Evolutionary conservation across 2,329 filamentous ascomycete genomes (phyloP).

Genomic region (Teratosphaeria gauchensis): DNA sequence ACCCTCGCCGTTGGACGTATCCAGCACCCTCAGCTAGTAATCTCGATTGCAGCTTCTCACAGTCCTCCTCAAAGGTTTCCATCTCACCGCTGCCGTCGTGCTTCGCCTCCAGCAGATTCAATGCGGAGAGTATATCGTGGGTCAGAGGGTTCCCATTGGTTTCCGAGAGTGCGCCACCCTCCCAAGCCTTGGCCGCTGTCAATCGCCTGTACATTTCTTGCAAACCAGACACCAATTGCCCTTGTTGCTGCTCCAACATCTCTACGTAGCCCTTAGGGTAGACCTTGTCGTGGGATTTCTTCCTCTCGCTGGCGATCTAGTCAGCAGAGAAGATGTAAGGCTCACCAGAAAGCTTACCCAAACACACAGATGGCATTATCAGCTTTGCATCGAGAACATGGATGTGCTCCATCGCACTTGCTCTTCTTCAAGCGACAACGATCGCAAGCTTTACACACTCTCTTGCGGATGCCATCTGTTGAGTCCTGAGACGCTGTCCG

Average conservation of each 20-base stretch:
- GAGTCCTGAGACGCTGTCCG: constrained; percentile 10
- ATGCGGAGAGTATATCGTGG: constrained; percentile 52
- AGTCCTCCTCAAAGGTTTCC: constrained; percentile 50
- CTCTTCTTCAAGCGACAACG: constrained; percentile 57
- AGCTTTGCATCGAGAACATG: constrained; percentile 52
- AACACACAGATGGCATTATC: constrained; percentile 58
- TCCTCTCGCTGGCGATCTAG: constrained; percentile 38
- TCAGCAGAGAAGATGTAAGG: neutral
- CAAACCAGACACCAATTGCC: constrained; percentile 50
- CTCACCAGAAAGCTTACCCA: constrained; percentile 27
- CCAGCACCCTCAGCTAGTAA: constrained; percentile 44
- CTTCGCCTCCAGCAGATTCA: constrained; percentile 47
- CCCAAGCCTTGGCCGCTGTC: constrained; percentile 46
- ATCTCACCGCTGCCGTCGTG: constrained; percentile 36
- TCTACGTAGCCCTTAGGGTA: constrained; percentile 61
- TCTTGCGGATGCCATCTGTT: constrained; percentile 37
- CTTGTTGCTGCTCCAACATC: constrained; percentile 58
- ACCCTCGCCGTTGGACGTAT: constrained; percentile 42
- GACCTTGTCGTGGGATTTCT: constrained; percentile 57
- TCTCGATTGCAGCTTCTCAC: constrained; percentile 44
- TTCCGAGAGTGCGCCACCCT: constrained; percentile 43
- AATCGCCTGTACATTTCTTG: constrained; percentile 50
- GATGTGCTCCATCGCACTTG: constrained; percentile 55
- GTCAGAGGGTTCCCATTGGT: constrained; percentile 50
- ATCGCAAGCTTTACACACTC: constrained; percentile 59